Evolutionary conservation across 345 rosid species (phyloP), one percentile per base, ranked within the genome.

Genomic region (Dipteronia sinensis): DNA sequence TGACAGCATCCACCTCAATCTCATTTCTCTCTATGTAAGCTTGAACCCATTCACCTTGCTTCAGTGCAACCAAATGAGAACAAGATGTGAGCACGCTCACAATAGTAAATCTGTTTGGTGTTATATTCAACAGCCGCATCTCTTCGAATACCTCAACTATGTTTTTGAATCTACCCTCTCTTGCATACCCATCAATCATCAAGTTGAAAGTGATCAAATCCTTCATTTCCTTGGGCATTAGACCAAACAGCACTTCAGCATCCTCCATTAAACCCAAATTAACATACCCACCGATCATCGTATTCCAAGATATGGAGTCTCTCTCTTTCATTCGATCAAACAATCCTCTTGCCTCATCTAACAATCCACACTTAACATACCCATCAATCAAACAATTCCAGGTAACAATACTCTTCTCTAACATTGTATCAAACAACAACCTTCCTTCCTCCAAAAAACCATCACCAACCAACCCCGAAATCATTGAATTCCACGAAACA

Each of bases 331-430:
- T 53, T 53, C 58, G n/a, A 53, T 53, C 58, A 8, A 53, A 63
- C 65, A 63, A 17, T 15, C 44, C 59, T 63, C 66, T 69, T 49
- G 76, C 79, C 49, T 75, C 61, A 58, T 40, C 20, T 22, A 75
- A 40, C 13, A 62, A 38, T 58, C 78, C 65, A 1, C 27, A 49
- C 61, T 79, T 75, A 6, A 64, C 66, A 15, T 53, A 64, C 51
- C 76, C 76, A 65, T n/a, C 76, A 20, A 70, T 75, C 67, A 75
- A 75, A n/a, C 82, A 75, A 80, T 75, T 80, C 79, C 76, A 75
- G 42, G 75, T 75, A 53, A 63, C 69, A 6, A 69, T 49, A 75
- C 70, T 75, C 46, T 53, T 79, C 25, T 62, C 40, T 2, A 55
- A 53, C 82, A 79, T 75, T 75, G 27, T 40, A 75, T 74, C 71